Conservation (phyloP, 148 eudicot genomes). For the Tetragonia tetragonoides region DNA sequence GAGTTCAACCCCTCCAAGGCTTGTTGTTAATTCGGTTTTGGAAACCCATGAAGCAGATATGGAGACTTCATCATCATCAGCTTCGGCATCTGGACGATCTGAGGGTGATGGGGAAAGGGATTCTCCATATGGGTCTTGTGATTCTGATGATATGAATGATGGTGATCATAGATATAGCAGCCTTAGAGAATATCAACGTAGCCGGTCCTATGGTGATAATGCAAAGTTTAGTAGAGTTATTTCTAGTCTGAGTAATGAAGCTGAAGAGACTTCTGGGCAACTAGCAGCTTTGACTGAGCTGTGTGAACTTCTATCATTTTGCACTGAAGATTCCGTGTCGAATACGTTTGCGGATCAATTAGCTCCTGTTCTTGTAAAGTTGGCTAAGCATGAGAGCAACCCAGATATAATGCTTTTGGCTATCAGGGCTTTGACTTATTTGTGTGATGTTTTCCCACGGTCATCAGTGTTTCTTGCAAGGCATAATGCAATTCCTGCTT, state of each 20-base stretch:
- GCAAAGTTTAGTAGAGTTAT: slow-evolving; percentile 51
- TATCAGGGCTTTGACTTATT: slow-evolving; percentile 85
- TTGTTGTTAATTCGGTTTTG: slow-evolving; percentile 20
- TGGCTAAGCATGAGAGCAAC: slow-evolving; percentile 62
- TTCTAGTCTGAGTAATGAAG: slow-evolving; percentile 53
- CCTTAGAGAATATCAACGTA: slow-evolving; percentile 52
- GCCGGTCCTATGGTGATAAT: slow-evolving; percentile 45
- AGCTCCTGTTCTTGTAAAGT: slow-evolving; percentile 66
- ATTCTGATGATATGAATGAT: slow-evolving; percentile 66
- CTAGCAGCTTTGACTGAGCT: slow-evolving; percentile 75
- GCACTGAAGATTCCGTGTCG: slow-evolving; percentile 57
- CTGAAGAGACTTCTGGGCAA: slow-evolving; percentile 49
- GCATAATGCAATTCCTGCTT: slow-evolving; percentile 68
- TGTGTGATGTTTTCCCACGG: slow-evolving; percentile 76
- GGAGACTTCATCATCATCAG: slow-evolving; percentile 75
- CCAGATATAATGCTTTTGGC: slow-evolving; percentile 82
- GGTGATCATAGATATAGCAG: slow-evolving; percentile 42
- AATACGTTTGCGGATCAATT: slow-evolving; percentile 55
- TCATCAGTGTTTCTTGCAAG: slow-evolving; percentile 61
- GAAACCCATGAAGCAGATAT: slow-evolving; percentile 59
- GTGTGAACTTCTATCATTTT: slow-evolving; percentile 80
- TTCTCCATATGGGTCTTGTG: slow-evolving; percentile 72
- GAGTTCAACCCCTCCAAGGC: slow-evolving; percentile 43
- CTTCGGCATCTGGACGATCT: slow-evolving; percentile 67
- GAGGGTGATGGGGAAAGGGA: slow-evolving; percentile 77